These are phyloP conservation scores for Chaetomium cochliodes DNA, from an alignment of 495 filamentous ascomycete genomes.

Conservation along the genomic window DNA sequence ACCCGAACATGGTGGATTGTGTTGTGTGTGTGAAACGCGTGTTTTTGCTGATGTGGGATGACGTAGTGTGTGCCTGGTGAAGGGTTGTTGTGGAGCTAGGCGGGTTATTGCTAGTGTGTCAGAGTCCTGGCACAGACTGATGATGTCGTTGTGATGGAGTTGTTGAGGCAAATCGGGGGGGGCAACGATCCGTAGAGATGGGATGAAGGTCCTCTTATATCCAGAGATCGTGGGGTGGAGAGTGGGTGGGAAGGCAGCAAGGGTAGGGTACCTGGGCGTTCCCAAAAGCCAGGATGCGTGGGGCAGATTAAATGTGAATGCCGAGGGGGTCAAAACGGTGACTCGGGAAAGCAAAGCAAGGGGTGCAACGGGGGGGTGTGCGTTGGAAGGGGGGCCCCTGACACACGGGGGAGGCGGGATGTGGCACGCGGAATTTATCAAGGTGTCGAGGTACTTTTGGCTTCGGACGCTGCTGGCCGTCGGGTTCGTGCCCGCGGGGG, in stretches of 20 bases:
- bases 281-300: constrained; percentile 37
- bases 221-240: constrained; percentile 10
- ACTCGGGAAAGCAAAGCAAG: constrained; percentile 16
- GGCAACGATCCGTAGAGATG: constrained; percentile 13
- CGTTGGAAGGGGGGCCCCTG: constrained; percentile 22
- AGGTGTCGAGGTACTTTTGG: constrained; percentile 7
- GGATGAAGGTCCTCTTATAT: constrained; percentile 26
- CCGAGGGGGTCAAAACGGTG: constrained; percentile 11
- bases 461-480: constrained; percentile 12
- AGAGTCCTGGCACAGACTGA: constrained; percentile 9
- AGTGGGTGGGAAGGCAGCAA: constrained; percentile 14
- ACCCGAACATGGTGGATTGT: constrained; percentile 45
- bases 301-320: constrained; percentile 33
- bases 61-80: constrained; percentile 10
- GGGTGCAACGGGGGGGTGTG: constrained; percentile 14
- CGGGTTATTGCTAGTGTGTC: not conserved
- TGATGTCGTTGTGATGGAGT: constrained; percentile 20
- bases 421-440: constrained; percentile 9
- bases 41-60: constrained; percentile 19
- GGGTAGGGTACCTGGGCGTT: constrained; percentile 18
- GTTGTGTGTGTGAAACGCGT: not conserved
- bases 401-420: constrained; percentile 17
- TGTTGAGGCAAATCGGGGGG: not conserved
- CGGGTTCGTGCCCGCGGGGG: constrained; percentile 16
- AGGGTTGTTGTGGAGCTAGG: constrained; percentile 5